Evolutionary conservation across 176 grass and related monocot genomes (phyloP).

Genomic region (Neostapfia colusana): DNA sequence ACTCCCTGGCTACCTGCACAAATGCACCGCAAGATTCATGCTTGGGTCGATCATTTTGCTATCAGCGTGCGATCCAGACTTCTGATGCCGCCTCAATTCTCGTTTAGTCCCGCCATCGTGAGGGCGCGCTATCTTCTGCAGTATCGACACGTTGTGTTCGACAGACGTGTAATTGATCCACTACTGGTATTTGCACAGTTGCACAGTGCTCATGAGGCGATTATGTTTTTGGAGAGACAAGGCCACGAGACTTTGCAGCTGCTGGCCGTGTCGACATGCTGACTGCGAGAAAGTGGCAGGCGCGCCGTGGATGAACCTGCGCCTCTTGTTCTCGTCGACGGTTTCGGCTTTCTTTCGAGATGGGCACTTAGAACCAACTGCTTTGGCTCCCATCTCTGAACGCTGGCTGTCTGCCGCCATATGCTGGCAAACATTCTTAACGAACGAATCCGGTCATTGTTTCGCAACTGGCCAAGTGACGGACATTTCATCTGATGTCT

Average conservation of each 20-base stretch:
- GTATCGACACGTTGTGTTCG: too few relatives aligned
- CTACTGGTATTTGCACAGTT: too few relatives aligned
- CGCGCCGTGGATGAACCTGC: conserved; percentile 35
- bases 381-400: conserved; percentile 28
- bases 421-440: conserved; percentile 47
- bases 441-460: conserved; percentile 35
- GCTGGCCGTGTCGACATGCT: not conserved
- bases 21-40: not conserved
- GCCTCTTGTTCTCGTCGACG: conserved; percentile 20
- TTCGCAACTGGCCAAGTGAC: not conserved
- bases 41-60: not conserved
- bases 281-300: conserved; percentile 12
- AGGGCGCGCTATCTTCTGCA: too few relatives aligned
- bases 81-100: not conserved
- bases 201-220: not conserved
- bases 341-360: conserved; percentile 32
- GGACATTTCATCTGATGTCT: not conserved
- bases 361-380: conserved; percentile 30
- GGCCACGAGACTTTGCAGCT: conserved; percentile 16
- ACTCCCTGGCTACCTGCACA: too few relatives aligned
- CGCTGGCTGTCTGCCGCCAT: not conserved
- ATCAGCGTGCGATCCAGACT: not conserved
- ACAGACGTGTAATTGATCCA: too few relatives aligned
- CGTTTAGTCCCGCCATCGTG: too few relatives aligned
- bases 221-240: not conserved